phyloP scores from a whole-genome alignment of 2,329 filamentous ascomycete species.

The Elsinoe australis region DNA sequence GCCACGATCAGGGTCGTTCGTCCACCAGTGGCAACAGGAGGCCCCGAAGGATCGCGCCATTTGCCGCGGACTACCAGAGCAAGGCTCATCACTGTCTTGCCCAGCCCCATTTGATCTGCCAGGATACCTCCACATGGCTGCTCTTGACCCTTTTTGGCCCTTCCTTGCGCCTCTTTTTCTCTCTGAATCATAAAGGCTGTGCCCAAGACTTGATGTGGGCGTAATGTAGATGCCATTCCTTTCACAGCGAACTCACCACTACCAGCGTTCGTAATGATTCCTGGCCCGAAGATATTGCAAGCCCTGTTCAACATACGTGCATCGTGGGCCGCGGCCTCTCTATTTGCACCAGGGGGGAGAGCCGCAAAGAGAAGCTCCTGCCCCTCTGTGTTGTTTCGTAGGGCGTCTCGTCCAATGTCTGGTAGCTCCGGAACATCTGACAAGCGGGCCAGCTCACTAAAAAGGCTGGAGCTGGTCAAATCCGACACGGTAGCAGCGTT shows the following conservation, averaged over 20 bases:
- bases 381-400: conserved; percentile 23
- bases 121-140: conserved; percentile 37
- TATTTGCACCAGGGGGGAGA: conserved; percentile 16
- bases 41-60: conserved; percentile 6
- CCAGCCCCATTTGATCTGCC: conserved; percentile 38
- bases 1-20: conserved; percentile 40
- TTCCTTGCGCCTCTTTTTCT: conserved; percentile 35
- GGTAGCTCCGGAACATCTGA: neutral
- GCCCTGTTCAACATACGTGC: conserved; percentile 27
- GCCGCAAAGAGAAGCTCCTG: neutral
- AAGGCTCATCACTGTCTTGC: conserved; percentile 36
- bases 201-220: conserved; percentile 46
- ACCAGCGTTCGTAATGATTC: conserved; percentile 29
- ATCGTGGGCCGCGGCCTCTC: conserved; percentile 35
- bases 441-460: neutral
- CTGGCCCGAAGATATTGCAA: conserved; percentile 25
- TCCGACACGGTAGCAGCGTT: neutral
- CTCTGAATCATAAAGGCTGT: conserved; percentile 48
- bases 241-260: conserved; percentile 38
- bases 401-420: neutral
- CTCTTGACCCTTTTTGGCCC: conserved; percentile 23
- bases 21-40: conserved; percentile 19
- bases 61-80: conserved; percentile 40
- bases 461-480: neutral
- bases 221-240: conserved; percentile 43